These are phyloP conservation scores for Scenedesmus sp. DNA, from an alignment of 163 green algal species.

Conservation along the genomic window DNA sequence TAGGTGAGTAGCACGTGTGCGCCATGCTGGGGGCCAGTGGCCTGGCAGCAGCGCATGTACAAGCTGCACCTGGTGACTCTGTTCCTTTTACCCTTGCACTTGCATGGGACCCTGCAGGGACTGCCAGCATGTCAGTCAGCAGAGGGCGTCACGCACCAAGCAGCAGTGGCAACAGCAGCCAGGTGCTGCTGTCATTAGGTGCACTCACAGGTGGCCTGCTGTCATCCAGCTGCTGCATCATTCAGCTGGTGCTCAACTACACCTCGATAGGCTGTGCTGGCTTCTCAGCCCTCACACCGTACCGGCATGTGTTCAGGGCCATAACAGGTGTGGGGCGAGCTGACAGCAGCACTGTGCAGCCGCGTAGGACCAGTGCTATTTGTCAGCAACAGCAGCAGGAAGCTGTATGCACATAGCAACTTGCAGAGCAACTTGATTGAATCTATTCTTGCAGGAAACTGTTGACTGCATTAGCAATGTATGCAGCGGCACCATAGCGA, in stretches of 20 bases:
- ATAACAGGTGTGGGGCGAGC: neutral
- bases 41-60: neutral
- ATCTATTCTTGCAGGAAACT: too few species aligned
- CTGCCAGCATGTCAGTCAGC: neutral
- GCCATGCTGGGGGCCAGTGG: neutral
- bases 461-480: too few species aligned
- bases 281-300: conserved; percentile 35
- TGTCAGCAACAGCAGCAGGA: neutral
- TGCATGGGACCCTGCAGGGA: neutral
- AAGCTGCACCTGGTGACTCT: neutral
- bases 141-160: neutral
- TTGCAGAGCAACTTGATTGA: too few species aligned
- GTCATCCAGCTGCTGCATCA: conserved; percentile 26
- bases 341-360: neutral
- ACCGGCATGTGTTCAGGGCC: neutral
- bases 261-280: conserved; percentile 47
- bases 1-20: neutral
- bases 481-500: too few species aligned
- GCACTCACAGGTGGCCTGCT: conserved; percentile 20
- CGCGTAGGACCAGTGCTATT: neutral
- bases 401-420: too few species aligned
- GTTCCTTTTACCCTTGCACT: neutral
- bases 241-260: conserved; percentile 52
- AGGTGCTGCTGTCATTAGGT: neutral
- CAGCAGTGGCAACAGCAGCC: neutral